Evolutionary conservation across 345 rosid genomes (phyloP), one percentile per base, ranked within the genome.

Genomic region (Pugionium dolabratum): DNA sequence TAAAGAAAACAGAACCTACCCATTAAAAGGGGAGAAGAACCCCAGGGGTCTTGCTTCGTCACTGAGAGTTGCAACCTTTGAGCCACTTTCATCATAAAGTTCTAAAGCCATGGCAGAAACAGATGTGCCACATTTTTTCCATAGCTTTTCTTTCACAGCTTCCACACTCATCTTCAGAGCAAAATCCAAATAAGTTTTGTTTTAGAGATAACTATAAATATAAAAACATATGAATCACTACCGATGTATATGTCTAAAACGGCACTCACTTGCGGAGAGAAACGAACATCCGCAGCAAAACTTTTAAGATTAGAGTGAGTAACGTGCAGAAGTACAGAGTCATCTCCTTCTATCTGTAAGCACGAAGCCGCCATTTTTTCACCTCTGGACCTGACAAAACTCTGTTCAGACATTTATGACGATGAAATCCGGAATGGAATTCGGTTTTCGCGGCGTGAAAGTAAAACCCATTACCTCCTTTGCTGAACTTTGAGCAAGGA

Each of bases 91-190:
- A 59, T 93, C 98, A 55, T 85, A 88, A 3, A 93, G 96, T 80
- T 90, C 90, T 42, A 90, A 64, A 30, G 76, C 45, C 97, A 93
- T 93, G 4, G 89, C 82, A 55, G 72, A 75, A 52, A 88, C 86
- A 4, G 92, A 82, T 9, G 96, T 86, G 4, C 96, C 96, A 42
- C 94, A 93, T 85, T 93, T 88, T 10, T 63, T 86, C 98, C 96
- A 86, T 37, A 93, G 80, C 85, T 93, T 93, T 2, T 90, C 98
- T 65, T 93, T 90, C 54, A 88, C 90, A 31, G 90, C 82, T 78
- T 90, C 96, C 70, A 93, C 94, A 57, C 65, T 80, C 81, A 75
- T 69, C 84, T 83, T 48, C 60, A 36, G 2, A 36, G 33, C 26
- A 9, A 60, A 53, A 60, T 0, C 34, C 58, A 72, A 35, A 48